Conservation (phyloP, 805 yeast genomes). For the Wickerhamomyces mucosus region DNA sequence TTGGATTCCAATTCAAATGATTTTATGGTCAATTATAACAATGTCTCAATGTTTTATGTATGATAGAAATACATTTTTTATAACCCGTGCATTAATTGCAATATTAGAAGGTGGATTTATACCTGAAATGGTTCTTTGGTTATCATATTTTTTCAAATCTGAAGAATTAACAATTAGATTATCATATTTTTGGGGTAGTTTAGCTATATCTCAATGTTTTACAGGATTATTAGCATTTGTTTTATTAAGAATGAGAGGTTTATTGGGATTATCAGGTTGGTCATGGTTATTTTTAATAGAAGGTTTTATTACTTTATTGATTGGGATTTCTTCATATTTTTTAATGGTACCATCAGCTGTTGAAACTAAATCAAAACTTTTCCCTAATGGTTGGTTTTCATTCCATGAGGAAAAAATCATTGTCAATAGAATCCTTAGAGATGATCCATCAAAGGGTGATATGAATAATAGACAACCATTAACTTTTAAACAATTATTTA, state of each 20-base stretch:
- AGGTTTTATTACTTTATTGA: constrained; percentile 44
- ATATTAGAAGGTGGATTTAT: constrained; percentile 59
- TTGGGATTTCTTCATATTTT: constrained; percentile 40
- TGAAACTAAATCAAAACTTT: constrained; percentile 39
- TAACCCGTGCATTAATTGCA: constrained; percentile 43
- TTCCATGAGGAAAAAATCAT: constrained; percentile 48
- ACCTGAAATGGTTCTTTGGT: constrained; percentile 54
- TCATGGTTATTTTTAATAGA: constrained; percentile 59
- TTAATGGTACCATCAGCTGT: constrained; percentile 50
- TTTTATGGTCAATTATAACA: constrained; percentile 49
- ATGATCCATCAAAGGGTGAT: constrained; percentile 61
- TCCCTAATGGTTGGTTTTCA: constrained; percentile 45
- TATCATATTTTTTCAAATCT: constrained; percentile 57
- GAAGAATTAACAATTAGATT: constrained; percentile 50
- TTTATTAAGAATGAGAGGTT: constrained; percentile 41
- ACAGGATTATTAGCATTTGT: constrained; percentile 47
- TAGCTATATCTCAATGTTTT: constrained; percentile 35
- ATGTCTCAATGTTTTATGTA: constrained; percentile 38
- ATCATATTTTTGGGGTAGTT: constrained; percentile 51
- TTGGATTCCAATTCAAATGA: constrained; percentile 51
- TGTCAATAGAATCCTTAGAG: constrained; percentile 50
- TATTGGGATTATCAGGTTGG: constrained; percentile 46
- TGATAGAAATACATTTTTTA: constrained; percentile 32
- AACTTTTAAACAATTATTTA: constrained; percentile 26
- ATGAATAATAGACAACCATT: constrained; percentile 55